Evolutionary conservation across 1,284 basidiomycete genomes (phyloP).

Genomic region (Trametes hirsuta): DNA sequence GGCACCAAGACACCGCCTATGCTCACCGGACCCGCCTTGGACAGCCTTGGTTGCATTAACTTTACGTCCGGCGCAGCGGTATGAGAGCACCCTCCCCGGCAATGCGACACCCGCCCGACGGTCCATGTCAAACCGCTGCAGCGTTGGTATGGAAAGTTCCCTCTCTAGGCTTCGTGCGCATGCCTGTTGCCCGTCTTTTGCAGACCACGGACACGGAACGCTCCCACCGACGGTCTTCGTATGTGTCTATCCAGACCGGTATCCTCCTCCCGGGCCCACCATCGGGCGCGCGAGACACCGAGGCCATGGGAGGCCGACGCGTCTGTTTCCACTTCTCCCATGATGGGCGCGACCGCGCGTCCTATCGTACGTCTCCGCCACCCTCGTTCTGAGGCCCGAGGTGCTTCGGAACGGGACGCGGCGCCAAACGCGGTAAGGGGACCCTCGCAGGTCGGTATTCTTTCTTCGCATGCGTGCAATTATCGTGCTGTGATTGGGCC

Average conservation of each 20-base stretch:
- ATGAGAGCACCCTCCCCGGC: slow-evolving; percentile 5
- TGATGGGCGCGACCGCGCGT: not conserved
- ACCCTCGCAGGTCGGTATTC: not conserved
- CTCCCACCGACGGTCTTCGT: not conserved
- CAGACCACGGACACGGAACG: not conserved
- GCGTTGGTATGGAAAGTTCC: not conserved
- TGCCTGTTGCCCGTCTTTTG: not conserved
- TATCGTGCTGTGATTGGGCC: slow-evolving; percentile 2
- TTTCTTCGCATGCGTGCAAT: slow-evolving; percentile 3
- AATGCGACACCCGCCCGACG: not conserved
- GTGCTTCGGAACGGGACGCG: not conserved
- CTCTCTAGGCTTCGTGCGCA: not conserved
- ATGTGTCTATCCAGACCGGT: not conserved
- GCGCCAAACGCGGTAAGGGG: not conserved
- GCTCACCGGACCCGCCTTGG: not conserved
- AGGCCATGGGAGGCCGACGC: slow-evolving; percentile 6
- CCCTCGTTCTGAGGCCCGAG: not conserved
- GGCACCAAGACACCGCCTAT: not conserved
- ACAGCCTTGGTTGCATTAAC: not conserved
- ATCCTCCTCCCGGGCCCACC: not conserved
- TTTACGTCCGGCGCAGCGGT: not conserved
- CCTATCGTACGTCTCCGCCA: not conserved
- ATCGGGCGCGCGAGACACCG: not conserved
- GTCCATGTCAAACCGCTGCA: not conserved
- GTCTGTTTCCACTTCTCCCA: slow-evolving; percentile 5